These are phyloP conservation scores for Urostyla sp. DNA, from an alignment of 73 alveolate genomes.

Conservation along the genomic window DNA sequence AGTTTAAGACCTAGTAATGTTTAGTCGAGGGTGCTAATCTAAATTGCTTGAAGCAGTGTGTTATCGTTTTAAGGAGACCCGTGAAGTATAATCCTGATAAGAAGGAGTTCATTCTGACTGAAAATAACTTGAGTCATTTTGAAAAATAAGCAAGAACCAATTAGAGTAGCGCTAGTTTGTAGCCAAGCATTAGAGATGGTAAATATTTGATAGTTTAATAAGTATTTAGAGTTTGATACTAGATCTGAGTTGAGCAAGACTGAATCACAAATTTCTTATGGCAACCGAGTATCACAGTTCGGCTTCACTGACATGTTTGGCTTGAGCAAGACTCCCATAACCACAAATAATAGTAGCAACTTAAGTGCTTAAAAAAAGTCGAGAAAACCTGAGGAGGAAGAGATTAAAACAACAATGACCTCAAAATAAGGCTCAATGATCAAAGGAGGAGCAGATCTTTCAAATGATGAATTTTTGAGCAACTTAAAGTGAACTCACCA, in stretches of 20 bases:
- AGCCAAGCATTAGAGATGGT: conserved; percentile 32
- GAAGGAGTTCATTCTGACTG: conserved; percentile 49
- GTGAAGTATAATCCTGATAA: conserved; percentile 77
- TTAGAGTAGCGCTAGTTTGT: background rate
- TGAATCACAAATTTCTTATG: conserved; percentile 56
- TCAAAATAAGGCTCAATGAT: conserved; percentile 40
- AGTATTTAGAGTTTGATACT: conserved; percentile 24
- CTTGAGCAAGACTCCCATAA: conserved; percentile 9
- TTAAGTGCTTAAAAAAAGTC: background rate
- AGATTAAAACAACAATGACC: background rate
- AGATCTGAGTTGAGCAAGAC: conserved; percentile 46
- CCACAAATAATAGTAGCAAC: background rate
- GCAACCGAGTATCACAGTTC: conserved; percentile 48
- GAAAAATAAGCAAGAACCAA: no score
- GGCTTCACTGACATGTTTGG: conserved; percentile 66
- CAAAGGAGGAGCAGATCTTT: background rate
- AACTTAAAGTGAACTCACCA: conserved; percentile 28
- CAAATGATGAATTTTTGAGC: conserved; percentile 17
- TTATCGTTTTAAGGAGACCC: conserved; percentile 71
- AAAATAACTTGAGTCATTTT: conserved; percentile 46
- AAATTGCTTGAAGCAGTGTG: conserved; percentile 74
- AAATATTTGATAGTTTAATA: background rate
- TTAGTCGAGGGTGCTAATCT: conserved; percentile 96
- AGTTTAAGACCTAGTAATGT: conserved; percentile 93
- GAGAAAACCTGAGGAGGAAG: background rate